Evolutionary conservation across 2,329 filamentous ascomycete species (phyloP).

Genomic region (Cladosporium sp.): DNA sequence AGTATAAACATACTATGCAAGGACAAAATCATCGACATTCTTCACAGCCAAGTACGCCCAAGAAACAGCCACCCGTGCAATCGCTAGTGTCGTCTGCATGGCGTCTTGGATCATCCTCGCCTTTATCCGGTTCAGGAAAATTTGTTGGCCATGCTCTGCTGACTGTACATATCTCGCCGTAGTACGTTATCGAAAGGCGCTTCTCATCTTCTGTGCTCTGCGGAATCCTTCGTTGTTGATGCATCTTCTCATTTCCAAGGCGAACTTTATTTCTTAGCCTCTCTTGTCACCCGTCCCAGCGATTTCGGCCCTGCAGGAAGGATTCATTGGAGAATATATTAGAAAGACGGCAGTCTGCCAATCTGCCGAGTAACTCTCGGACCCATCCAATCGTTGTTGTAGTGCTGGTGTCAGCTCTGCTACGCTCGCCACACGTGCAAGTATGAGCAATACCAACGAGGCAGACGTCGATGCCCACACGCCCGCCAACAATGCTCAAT

Average conservation of each 20-base stretch:
- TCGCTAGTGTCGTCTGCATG: slow-evolving; percentile 6
- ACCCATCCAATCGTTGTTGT: not conserved
- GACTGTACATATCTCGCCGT: slow-evolving; percentile 3
- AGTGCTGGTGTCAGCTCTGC: not conserved
- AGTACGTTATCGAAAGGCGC: not conserved
- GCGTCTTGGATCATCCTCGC: slow-evolving; percentile 5
- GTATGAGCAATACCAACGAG: not conserved
- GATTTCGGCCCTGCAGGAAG: slow-evolving; percentile 10
- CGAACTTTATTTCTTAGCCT: slow-evolving; percentile 18
- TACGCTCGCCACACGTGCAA: not conserved
- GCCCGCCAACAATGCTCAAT: no score
- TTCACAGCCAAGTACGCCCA: not conserved
- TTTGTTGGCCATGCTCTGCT: not conserved
- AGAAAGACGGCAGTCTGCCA: not conserved
- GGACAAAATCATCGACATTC: not conserved
- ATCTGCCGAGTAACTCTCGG: not conserved
- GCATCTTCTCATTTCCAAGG: slow-evolving; percentile 7
- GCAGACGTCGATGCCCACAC: not conserved
- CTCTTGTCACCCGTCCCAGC: slow-evolving; percentile 18
- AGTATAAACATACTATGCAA: not conserved
- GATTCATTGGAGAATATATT: not conserved
- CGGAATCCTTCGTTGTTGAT: not conserved
- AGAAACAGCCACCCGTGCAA: slow-evolving; percentile 1
- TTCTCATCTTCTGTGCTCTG: not conserved
- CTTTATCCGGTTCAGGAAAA: slow-evolving; percentile 1